A percentile compares a stretch with the other conserved stretches of the same genome.
phyloP scores from a whole-genome alignment of 2,329 filamentous ascomycete genomes.

The Ascochyta clinopodiicola region DNA sequence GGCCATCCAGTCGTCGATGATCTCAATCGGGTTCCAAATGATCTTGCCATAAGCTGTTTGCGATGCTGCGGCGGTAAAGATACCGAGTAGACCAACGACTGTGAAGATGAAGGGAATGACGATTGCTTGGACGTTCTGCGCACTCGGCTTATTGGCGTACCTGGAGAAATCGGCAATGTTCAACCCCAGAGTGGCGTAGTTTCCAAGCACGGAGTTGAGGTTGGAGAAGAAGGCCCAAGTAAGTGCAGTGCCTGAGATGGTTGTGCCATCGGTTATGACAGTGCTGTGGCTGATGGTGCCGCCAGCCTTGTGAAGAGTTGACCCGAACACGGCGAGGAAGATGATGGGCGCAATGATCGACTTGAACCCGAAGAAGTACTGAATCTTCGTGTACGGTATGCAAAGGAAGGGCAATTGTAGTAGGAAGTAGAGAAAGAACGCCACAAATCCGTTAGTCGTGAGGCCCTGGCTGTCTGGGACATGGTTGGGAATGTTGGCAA shows the following conservation, averaged over 20 bases:
- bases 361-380: constrained; percentile 38
- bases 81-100: constrained; percentile 47
- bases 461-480: constrained; percentile 27
- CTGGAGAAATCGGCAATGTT: constrained; percentile 52
- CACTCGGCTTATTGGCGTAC: constrained; percentile 46
- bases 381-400: constrained; percentile 33
- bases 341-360: constrained; percentile 35
- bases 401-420: constrained; percentile 36
- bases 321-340: constrained; percentile 36
- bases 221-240: constrained; percentile 32
- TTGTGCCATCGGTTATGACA: constrained; percentile 38
- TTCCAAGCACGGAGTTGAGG: constrained; percentile 35
- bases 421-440: constrained; percentile 35
- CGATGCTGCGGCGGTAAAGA: constrained; percentile 48
- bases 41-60: constrained; percentile 34
- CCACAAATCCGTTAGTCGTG: constrained; percentile 27
- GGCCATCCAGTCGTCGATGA: constrained; percentile 47
- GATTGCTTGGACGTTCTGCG: constrained; percentile 45
- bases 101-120: constrained; percentile 42
- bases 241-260: constrained; percentile 32
- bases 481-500: constrained; percentile 30
- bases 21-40: constrained; percentile 46
- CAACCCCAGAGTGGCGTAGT: constrained; percentile 36
- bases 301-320: constrained; percentile 31
- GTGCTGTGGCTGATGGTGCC: constrained; percentile 37